Percentiles rank a stretch among this genome's conserved stretches.
Conservation (phyloP, 257 asterid genomes). For the Solanum chilense region DNA sequence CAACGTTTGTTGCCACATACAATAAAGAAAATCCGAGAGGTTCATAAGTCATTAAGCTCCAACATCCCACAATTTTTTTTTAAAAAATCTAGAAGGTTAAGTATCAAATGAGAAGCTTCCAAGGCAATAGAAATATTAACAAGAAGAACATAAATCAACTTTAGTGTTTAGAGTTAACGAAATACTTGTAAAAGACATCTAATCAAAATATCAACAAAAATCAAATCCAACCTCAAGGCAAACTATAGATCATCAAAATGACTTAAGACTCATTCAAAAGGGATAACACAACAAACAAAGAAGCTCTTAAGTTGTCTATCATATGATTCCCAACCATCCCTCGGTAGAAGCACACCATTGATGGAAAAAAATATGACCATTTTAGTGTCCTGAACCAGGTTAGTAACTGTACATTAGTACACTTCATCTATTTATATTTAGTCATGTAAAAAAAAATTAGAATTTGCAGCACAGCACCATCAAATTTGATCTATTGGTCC, state of each 20-base stretch:
- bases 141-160: background rate
- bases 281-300: background rate
- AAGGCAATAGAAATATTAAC: background rate
- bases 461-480: background rate
- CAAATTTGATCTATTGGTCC: background rate
- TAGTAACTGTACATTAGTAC: background rate
- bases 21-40: background rate
- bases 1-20: background rate
- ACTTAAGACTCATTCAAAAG: background rate
- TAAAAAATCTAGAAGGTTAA: background rate
- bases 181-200: background rate
- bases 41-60: background rate
- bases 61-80: background rate
- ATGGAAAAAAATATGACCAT: background rate
- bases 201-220: background rate
- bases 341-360: background rate
- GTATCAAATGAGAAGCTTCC: background rate
- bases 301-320: background rate
- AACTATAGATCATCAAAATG: background rate
- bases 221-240: background rate
- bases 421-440: background rate
- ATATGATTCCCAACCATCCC: background rate
- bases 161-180: background rate
- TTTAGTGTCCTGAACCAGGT: background rate
- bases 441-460: background rate